Conservation (phyloP, 495 filamentous ascomycete genomes). For the Penicillium paxilli region DNA sequence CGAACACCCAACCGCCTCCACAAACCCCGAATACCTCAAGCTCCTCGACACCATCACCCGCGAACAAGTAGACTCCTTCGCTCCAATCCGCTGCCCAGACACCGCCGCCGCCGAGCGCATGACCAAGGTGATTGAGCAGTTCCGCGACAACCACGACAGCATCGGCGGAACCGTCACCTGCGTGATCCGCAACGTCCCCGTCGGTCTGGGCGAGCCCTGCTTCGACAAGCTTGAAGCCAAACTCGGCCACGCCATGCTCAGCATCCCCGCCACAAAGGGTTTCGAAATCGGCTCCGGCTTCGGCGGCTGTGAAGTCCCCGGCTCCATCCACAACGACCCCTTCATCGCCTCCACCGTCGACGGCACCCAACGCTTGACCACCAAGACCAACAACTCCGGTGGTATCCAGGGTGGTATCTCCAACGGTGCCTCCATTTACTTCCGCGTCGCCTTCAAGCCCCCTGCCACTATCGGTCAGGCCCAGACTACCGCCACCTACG, state of each 20-base stretch:
- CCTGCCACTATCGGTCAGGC: slow-evolving; percentile 93
- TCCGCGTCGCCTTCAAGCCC: slow-evolving; percentile 94
- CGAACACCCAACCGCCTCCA: slow-evolving; percentile 68
- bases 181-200: slow-evolving; percentile 87
- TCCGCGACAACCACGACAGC: slow-evolving; percentile 78
- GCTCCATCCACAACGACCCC: slow-evolving; percentile 90
- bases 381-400: slow-evolving; percentile 94
- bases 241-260: slow-evolving; percentile 94
- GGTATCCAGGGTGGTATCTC: slow-evolving; percentile 97
- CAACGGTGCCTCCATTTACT: slow-evolving; percentile 93
- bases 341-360: slow-evolving; percentile 63
- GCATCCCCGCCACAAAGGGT: slow-evolving; percentile 94
- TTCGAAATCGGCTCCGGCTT: slow-evolving; percentile 98
- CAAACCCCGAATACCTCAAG: slow-evolving; percentile 81
- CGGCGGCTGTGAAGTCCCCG: slow-evolving; percentile 81
- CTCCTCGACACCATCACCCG: slow-evolving; percentile 75
- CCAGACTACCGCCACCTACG: slow-evolving; percentile 82
- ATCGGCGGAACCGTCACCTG: slow-evolving; percentile 97
- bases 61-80: slow-evolving; percentile 75
- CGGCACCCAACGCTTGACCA: slow-evolving; percentile 61
- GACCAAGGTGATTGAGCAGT: slow-evolving; percentile 77
- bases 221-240: slow-evolving; percentile 97
- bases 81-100: slow-evolving; percentile 86
- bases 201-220: slow-evolving; percentile 88
- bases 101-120: slow-evolving; percentile 63